Conservation (phyloP, 805 yeast species). For the Saccharomycopsis synnaedendra region DNA sequence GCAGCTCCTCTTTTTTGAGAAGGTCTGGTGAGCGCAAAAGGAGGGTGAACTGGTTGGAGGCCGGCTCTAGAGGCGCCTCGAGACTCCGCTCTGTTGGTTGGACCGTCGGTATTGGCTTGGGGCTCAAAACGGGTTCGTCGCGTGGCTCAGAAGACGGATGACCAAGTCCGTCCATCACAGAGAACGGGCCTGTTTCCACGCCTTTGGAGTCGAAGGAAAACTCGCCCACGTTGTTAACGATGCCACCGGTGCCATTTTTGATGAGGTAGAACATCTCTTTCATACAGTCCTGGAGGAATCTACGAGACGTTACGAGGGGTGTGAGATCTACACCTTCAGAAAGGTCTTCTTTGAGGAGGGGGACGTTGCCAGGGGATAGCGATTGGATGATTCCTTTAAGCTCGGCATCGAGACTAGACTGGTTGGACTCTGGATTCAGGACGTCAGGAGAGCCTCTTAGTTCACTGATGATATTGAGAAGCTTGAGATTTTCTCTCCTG, state of each 20-base stretch:
- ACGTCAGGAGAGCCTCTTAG: conserved; percentile 1
- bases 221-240: conserved; percentile 12
- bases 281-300: conserved; percentile 21
- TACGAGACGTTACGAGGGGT: conserved; percentile 19
- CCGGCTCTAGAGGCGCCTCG: neutral
- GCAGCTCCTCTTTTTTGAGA: neutral
- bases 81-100: neutral
- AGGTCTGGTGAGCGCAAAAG: conserved; percentile 13
- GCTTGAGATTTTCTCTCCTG: conserved; percentile 9
- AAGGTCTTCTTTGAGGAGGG: conserved; percentile 12
- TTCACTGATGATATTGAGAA: conserved; percentile 6
- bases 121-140: neutral
- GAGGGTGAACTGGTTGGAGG: conserved; percentile 6
- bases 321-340: conserved; percentile 12
- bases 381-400: conserved; percentile 7
- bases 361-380: conserved; percentile 9
- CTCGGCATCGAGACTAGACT: conserved; percentile 7
- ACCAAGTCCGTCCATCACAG: conserved; percentile 12
- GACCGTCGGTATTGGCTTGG: no score
- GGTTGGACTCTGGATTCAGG: neutral
- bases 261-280: conserved; percentile 20
- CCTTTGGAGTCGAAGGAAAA: conserved; percentile 7
- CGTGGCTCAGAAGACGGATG: conserved; percentile 7
- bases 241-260: conserved; percentile 15
- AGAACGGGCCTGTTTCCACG: conserved; percentile 4